Base-by-base conservation (phyloP, 169 alveolate genomes). In the Babesia bovis region DNA sequence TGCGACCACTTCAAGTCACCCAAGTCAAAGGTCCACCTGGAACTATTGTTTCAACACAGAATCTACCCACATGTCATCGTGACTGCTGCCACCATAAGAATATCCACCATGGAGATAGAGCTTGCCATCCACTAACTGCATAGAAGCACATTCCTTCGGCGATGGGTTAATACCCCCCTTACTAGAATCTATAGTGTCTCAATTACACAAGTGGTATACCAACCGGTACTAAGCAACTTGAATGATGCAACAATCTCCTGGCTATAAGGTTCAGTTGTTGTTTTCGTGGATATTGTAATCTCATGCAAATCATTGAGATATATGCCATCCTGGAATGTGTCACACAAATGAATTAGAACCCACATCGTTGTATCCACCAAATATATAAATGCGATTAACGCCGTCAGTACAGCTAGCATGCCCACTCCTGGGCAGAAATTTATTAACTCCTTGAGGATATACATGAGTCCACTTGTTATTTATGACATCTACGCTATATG, bases 331-430 rank as follows among this genome's bases (percentile, higher is more conserved):
- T 78, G 38, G 13, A 33, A 3, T 21, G 36, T 26, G 0, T 6
- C 25, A 42, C 21, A 25, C 26, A 1, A 9, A 19, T 2, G 17
- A 13, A 2, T 13, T 3, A 35, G 45, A 30, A 42, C 73, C 21
- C 26, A 78, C 86, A 41, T 78, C 82, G 56, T 68, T 78, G 52
- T 78, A 78, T n/a, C 86, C 86, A 21, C 86, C 86, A 45, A 78
- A 78, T 2, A 78, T 61, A 45, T 56, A 78, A 30, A 78, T 78
- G 84, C 86, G 84, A 68, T 78, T 67, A n/a, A 32, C 49, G 13
- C 86, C 86, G 44, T 78, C 86, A 15, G 86, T 78, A 36, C 81
- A 67, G 6, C 82, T 72, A 9, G 82, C 71, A 44, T 78, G 86
- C 1, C 86, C 86, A 36, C 76, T 68, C 47, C 86, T 67, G 4